Base-by-base conservation (phyloP, 2,329 filamentous ascomycete species). In the Emergomyces orientalis region DNA sequence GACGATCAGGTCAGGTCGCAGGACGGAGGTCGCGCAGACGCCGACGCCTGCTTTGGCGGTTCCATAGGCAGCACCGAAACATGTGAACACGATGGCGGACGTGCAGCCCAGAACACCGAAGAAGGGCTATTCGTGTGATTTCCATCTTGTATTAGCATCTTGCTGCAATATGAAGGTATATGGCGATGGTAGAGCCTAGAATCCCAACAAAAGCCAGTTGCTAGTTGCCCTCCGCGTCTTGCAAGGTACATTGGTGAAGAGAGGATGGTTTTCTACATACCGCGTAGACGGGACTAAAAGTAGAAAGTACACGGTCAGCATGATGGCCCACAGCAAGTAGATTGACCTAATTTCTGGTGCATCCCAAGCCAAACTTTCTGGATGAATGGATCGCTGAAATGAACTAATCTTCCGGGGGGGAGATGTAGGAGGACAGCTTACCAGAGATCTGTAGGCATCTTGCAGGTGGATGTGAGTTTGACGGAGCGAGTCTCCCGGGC, bases 41-140 rank as follows among this genome's bases (percentile, higher is more conserved):
- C 94, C 94, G 72, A 97, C 94, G 82, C 94, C 94, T 75, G 94
- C 95, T 86, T 99, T 99, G 77, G 94, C 94, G 71, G 94, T 99
- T 80, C 94, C 94, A 81, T 97, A 99, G 71, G 94, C 91, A 75
- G 94, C 94, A 77, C 94, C 91, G 72, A 96, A 88, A 80, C 91
- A 96, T 77, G 91, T 96, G 84, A 96, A 96, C 75, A 96, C 90
- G 75, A 96, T 96, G 79, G 91, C 91, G 69, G 86, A 89, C 73
- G 88, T 94, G 86, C 92, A 97, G 78, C 92, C 92, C 89, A 97
- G 94, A 78, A 91, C 91, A 82, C 92, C 91, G 75, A 97, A 97
- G 83, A 97, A 97, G 80, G 92, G 87, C 85, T 88, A 75, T 69
- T 39, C 64, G 60, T 61, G 6, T 49, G 22, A 49, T 27, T 58